A percentile compares a stretch with the other conserved stretches of the same genome.
Conservation (phyloP, 192 early-diverging fungal species). For the Tieghemiomyces parasiticus region DNA sequence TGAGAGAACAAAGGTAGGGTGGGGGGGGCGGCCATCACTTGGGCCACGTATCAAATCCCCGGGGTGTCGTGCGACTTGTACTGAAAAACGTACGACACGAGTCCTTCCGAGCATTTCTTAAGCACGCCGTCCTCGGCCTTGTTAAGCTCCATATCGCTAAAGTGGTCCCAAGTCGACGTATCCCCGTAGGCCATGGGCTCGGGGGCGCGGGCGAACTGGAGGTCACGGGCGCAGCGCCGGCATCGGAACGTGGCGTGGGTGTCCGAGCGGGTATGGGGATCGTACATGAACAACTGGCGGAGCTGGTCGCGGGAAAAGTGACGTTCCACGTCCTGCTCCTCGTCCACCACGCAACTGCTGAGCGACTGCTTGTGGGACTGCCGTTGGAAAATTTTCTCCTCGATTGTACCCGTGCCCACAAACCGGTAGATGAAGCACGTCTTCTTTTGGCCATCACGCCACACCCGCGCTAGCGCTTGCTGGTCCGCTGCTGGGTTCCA, state of each 20-base stretch:
- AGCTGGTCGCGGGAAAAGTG: constrained; percentile 88
- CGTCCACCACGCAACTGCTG: constrained; percentile 88
- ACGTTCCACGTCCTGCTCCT: constrained; percentile 78
- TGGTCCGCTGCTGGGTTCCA: constrained; percentile 93
- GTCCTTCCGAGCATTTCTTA: constrained; percentile 38
- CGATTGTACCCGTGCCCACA: constrained; percentile 93
- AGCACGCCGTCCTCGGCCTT: constrained; percentile 46
- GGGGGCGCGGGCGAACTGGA: constrained; percentile 51
- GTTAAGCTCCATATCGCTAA: constrained; percentile 31
- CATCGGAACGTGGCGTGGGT: constrained; percentile 98
- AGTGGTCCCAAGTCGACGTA: constrained; percentile 72
- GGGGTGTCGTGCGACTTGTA: constrained; percentile 50
- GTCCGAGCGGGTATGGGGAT: constrained; percentile 32
- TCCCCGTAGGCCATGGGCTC: constrained; percentile 61
- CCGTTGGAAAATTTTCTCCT: constrained; percentile 99
- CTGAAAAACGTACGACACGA: constrained; percentile 68
- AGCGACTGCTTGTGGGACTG: constrained; percentile 75
- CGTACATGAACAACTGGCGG: constrained; percentile 66
- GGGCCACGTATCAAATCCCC: too few relatives aligned
- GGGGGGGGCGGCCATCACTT: too few relatives aligned
- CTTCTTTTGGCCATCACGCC: constrained; percentile 76
- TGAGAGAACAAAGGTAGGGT: too few relatives aligned
- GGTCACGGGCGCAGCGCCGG: constrained; percentile 68
- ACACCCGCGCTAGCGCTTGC: constrained; percentile 81
- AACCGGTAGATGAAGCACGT: constrained; percentile 95